These are phyloP conservation scores for Tricholoma furcatifolium DNA, from an alignment of 768 basidiomycete genomes.

Conservation along the genomic window DNA sequence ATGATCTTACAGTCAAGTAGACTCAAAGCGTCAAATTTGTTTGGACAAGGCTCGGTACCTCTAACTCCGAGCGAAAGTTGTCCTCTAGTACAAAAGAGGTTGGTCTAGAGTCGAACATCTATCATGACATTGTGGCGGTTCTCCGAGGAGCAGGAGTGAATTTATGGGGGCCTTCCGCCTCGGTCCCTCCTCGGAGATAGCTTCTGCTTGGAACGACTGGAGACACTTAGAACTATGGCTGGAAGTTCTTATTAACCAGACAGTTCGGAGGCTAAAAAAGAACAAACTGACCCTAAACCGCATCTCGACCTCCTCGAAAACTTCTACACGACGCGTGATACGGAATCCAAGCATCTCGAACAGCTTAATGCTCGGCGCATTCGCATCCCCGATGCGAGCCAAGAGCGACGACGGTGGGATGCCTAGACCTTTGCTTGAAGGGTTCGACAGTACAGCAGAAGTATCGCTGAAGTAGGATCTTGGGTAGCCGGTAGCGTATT, in stretches of 20 bases:
- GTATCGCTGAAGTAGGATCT: constrained; percentile 19
- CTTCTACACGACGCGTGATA: constrained; percentile 62
- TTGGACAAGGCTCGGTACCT: no score
- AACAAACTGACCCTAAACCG: constrained; percentile 32
- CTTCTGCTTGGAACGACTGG: no score
- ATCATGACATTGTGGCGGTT: no score
- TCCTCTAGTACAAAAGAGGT: no score
- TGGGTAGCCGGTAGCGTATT: constrained; percentile 58
- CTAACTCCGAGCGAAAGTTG: no score
- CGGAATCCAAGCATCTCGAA: constrained; percentile 79
- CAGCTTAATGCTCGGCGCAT: constrained; percentile 65
- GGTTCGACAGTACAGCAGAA: constrained; percentile 4
- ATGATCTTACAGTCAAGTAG: no score
- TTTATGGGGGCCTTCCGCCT: no score
- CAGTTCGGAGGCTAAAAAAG: not conserved
- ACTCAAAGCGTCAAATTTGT: no score
- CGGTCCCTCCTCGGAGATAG: no score
- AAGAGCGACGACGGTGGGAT: constrained; percentile 51
- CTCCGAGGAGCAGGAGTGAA: no score
- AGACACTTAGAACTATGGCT: not conserved
- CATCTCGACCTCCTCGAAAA: constrained; percentile 87
- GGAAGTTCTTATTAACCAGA: not conserved
- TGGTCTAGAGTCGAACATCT: no score
- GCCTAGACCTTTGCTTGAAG: constrained; percentile 33
- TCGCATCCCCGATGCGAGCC: constrained; percentile 68